These are phyloP conservation scores for Xylariaceae sp. DNA, from an alignment of 2,329 filamentous ascomycete species.

Conservation along the genomic window DNA sequence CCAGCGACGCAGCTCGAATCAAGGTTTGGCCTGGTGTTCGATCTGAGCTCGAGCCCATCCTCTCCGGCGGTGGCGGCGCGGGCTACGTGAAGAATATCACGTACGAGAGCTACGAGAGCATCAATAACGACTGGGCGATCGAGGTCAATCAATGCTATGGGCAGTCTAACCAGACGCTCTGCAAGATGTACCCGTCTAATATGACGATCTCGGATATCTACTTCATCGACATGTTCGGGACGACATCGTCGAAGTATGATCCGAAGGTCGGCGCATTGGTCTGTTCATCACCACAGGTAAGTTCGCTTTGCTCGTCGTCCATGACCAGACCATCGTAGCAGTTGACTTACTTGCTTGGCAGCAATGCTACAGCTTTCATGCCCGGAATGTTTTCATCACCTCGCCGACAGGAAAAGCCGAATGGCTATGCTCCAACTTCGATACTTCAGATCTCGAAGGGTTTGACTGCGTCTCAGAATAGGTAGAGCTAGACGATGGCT, in stretches of 20 bases:
- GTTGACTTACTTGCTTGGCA: conserved; percentile 9
- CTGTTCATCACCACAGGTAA: conserved; percentile 43
- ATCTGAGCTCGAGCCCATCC: conserved; percentile 51
- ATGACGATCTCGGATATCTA: conserved; percentile 52
- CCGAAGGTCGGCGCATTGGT: conserved; percentile 43
- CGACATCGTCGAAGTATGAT: conserved; percentile 41
- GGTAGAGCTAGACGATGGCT: background rate
- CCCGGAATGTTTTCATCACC: conserved; percentile 19
- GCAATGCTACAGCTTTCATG: conserved; percentile 23
- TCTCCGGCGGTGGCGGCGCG: conserved; percentile 57
- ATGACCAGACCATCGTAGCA: background rate
- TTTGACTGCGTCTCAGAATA: conserved; percentile 19
- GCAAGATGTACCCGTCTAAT: conserved; percentile 35
- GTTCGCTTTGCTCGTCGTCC: background rate
- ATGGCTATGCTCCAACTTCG: conserved; percentile 22
- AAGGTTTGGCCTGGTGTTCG: conserved; percentile 64
- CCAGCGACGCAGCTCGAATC: conserved; percentile 62
- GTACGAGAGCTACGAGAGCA: conserved; percentile 55
- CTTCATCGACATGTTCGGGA: conserved; percentile 52
- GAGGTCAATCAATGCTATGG: conserved; percentile 63
- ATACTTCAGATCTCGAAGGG: conserved; percentile 19
- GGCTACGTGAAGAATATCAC: conserved; percentile 62
- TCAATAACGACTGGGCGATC: conserved; percentile 61
- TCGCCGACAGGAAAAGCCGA: conserved; percentile 19
- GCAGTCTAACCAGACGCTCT: conserved; percentile 31